Conservation (phyloP, 148 eudicot species). For the Diospyros kaki region DNA sequence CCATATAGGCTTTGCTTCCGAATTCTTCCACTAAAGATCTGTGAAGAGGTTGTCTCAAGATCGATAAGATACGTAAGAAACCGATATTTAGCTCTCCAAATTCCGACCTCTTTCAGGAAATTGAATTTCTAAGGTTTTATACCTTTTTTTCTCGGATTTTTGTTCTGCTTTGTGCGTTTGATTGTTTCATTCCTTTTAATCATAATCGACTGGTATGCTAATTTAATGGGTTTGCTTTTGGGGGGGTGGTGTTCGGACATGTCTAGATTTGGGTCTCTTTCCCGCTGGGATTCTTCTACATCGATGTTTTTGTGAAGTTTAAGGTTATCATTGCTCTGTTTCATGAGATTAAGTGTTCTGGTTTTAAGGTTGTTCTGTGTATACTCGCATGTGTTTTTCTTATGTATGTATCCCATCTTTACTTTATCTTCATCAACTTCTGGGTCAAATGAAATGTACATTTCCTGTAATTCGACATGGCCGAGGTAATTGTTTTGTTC, state of each 20-base stretch:
- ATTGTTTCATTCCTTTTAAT: background rate
- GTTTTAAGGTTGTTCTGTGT: background rate
- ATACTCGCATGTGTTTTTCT: background rate
- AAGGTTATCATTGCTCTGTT: background rate
- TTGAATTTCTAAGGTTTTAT: background rate
- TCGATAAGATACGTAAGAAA: too few species aligned
- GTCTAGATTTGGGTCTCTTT: background rate
- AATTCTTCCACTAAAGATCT: too few species aligned
- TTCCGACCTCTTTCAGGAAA: background rate
- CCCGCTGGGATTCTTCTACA: background rate
- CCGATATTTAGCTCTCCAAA: too few species aligned
- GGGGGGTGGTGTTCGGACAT: background rate
- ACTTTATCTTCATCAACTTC: background rate
- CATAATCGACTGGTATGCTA: too few species aligned
- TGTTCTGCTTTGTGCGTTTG: background rate
- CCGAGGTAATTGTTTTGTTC: background rate
- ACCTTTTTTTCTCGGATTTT: background rate
- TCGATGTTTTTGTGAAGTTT: background rate
- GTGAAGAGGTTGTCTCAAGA: too few species aligned
- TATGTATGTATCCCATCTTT: background rate
- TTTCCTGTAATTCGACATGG: background rate
- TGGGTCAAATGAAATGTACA: too few species aligned
- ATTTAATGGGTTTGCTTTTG: background rate
- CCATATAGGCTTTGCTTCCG: too few species aligned
- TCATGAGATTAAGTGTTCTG: background rate